These are phyloP conservation scores for Cercophora samala DNA, from an alignment of 495 filamentous ascomycete genomes.

Conservation along the genomic window DNA sequence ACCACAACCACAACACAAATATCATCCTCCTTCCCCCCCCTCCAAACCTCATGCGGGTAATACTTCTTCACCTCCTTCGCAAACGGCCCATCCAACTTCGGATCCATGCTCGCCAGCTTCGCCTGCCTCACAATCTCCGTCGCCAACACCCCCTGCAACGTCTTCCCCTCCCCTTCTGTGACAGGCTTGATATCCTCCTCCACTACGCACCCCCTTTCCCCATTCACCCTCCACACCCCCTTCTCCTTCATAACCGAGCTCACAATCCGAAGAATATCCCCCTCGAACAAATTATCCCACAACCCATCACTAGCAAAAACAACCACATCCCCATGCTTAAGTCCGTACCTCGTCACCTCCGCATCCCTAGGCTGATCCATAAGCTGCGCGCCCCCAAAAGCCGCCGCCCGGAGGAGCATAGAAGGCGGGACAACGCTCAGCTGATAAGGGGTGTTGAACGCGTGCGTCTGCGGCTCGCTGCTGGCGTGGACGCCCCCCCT, in stretches of 20 bases:
- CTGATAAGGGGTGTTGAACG: slow-evolving; percentile 96
- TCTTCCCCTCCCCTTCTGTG: slow-evolving; percentile 35
- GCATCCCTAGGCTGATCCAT: slow-evolving; percentile 82
- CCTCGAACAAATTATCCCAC: slow-evolving; percentile 92
- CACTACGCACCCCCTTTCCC: slow-evolving; percentile 56
- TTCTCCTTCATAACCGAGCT: slow-evolving; percentile 67
- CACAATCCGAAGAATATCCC: slow-evolving; percentile 77
- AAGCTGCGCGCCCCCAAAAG: slow-evolving; percentile 78
- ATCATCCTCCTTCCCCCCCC: slow-evolving; percentile 88
- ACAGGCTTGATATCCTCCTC: slow-evolving; percentile 52
- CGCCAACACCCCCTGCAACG: slow-evolving; percentile 76
- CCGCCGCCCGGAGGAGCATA: slow-evolving; percentile 67
- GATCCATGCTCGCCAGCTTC: slow-evolving; percentile 76
- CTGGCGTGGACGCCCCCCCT: slow-evolving; percentile 77
- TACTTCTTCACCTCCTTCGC: slow-evolving; percentile 86
- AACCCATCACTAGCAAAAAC: slow-evolving; percentile 92
- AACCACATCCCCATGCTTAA: slow-evolving; percentile 87
- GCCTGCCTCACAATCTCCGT: slow-evolving; percentile 73
- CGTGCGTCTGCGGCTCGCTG: slow-evolving; percentile 86
- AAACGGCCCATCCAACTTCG: slow-evolving; percentile 82
- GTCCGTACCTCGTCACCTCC: slow-evolving; percentile 65
- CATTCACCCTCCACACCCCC: slow-evolving; percentile 66
- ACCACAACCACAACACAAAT: slow-evolving; percentile 77
- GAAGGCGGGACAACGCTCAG: slow-evolving; percentile 80
- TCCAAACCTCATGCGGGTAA: slow-evolving; percentile 77